phyloP scores from a whole-genome alignment of 345 rosid genomes.

The Crucihimalaya himalaica region DNA sequence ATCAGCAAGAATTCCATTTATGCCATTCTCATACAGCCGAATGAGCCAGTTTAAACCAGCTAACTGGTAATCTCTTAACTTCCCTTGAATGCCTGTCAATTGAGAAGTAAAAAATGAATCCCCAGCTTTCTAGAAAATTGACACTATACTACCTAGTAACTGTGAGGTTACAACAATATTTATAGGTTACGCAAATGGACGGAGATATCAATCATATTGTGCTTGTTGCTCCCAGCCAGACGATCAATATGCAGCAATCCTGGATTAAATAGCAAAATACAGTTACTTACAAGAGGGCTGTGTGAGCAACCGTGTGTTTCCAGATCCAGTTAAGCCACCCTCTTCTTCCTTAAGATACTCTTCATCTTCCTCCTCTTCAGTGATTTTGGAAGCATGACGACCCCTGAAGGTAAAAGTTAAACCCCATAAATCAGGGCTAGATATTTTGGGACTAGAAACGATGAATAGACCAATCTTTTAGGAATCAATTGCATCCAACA shows the following conservation, averaged over 20 bases:
- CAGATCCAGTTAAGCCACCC: slow-evolving; percentile 73
- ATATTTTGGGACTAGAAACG: background rate
- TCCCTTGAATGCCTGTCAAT: slow-evolving; percentile 85
- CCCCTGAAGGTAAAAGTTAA: slow-evolving; percentile 55
- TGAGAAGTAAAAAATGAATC: slow-evolving; percentile 6
- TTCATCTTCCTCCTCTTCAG: slow-evolving; percentile 99
- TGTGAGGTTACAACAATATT: slow-evolving; percentile 6
- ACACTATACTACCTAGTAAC: background rate
- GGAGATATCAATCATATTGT: background rate
- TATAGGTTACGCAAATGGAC: background rate
- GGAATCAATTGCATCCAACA: background rate
- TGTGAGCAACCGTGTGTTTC: slow-evolving; percentile 83
- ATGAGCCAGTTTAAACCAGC: slow-evolving; percentile 98
- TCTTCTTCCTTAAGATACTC: slow-evolving; percentile 96
- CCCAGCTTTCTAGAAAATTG: background rate
- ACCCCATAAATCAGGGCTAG: background rate
- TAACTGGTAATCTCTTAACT: slow-evolving; percentile 96
- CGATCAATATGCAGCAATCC: slow-evolving; percentile 7
- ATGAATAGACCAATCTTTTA: background rate
- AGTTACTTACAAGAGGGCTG: slow-evolving; percentile 87
- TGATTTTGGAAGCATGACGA: slow-evolving; percentile 93
- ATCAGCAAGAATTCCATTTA: slow-evolving; percentile 96
- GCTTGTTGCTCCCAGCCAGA: background rate
- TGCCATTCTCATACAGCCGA: slow-evolving; percentile 92
- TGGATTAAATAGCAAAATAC: background rate